phyloP scores from a whole-genome alignment of 108 stramenopile species.

The Stephanodiscus triporus region DNA sequence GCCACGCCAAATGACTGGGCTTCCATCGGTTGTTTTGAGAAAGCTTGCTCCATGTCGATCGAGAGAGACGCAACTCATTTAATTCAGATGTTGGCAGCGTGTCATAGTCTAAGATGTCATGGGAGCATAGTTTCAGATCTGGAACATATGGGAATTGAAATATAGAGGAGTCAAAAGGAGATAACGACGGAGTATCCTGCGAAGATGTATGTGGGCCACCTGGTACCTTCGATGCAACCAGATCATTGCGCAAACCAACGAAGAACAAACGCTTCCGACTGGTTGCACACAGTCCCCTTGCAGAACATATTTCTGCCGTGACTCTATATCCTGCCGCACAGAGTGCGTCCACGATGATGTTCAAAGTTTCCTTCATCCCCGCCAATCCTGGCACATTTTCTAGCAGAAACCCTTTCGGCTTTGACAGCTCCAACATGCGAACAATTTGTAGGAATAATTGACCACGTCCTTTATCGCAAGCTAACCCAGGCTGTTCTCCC shows the following conservation, averaged over 20 bases:
- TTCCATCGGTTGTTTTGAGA: constrained; percentile 56
- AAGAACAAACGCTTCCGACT: constrained; percentile 73
- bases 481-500: constrained; percentile 71
- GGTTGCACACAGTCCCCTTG: constrained; percentile 70
- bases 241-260: constrained; percentile 64
- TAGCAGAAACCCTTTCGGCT: constrained; percentile 72
- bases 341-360: constrained; percentile 56
- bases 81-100: constrained; percentile 49
- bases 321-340: constrained; percentile 73
- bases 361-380: constrained; percentile 56
- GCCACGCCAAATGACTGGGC: constrained; percentile 71
- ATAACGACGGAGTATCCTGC: background rate
- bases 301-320: constrained; percentile 60
- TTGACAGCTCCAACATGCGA: constrained; percentile 55
- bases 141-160: constrained; percentile 78
- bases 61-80: constrained; percentile 55
- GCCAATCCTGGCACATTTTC: constrained; percentile 85
- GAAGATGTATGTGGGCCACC: constrained; percentile 1
- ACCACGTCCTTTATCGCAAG: constrained; percentile 67
- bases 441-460: constrained; percentile 74
- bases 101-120: constrained; percentile 70
- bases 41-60: constrained; percentile 56
- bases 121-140: constrained; percentile 64
- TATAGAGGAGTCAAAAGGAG: constrained; percentile 28
- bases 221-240: constrained; percentile 8